A percentile compares a stretch with the other conserved stretches of the same genome.
These are phyloP conservation scores for Penicillium nucicola DNA, from an alignment of 495 filamentous ascomycete species.

Conservation along the genomic window DNA sequence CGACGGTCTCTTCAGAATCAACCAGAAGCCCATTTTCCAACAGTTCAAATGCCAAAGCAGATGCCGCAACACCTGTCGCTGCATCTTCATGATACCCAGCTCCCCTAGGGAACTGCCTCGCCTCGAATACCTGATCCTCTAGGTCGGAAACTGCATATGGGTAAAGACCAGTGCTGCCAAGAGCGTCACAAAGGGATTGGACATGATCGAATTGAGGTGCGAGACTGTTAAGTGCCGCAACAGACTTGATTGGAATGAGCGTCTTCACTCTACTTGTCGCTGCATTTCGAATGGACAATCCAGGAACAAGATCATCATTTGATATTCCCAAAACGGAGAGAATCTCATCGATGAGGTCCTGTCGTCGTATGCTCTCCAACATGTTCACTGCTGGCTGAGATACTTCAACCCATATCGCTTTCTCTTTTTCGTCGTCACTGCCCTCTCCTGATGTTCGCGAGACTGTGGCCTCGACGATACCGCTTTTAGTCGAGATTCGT, in stretches of 20 bases:
- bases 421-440: background rate
- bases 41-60: constrained; percentile 5
- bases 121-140: constrained; percentile 1
- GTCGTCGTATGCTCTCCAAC: background rate
- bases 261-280: constrained; percentile 4
- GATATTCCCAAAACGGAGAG: background rate
- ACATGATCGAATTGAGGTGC: background rate
- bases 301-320: background rate
- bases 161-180: constrained; percentile 11
- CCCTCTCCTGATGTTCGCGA: no score
- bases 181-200: background rate
- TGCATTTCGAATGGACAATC: constrained; percentile 1
- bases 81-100: constrained; percentile 9
- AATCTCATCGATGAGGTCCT: background rate
- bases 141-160: constrained; percentile 1
- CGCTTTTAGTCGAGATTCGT: constrained; percentile 9
- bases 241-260: constrained; percentile 3
- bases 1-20: background rate
- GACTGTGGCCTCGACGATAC: constrained; percentile 4
- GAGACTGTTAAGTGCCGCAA: background rate
- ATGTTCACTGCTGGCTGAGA: background rate
- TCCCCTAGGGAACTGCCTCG: constrained; percentile 7
- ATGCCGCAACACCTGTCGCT: constrained; percentile 11
- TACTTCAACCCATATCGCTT: background rate
- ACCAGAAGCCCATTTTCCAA: background rate